Percentiles rank a stretch among this genome's conserved stretches.
Conservation (phyloP, 495 filamentous ascomycete species). For the Neurospora sp. region DNA sequence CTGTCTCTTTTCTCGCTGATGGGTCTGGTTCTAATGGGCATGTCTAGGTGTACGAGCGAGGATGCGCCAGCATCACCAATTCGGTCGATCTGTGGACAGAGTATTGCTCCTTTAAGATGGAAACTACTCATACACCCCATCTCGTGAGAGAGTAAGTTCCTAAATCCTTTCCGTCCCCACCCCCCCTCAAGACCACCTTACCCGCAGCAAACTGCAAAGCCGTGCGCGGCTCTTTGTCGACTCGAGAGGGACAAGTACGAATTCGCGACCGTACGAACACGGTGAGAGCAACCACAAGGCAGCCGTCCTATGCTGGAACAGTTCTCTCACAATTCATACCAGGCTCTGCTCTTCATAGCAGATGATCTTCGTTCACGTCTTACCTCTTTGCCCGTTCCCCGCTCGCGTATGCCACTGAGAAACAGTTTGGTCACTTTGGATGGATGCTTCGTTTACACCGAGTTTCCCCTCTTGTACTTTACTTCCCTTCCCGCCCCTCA, state of each 20-base stretch:
- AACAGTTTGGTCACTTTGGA: conserved; percentile 38
- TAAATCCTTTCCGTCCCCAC: conserved; percentile 57
- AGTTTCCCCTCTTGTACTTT: conserved; percentile 48
- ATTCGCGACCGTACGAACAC: conserved; percentile 27
- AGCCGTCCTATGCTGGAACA: conserved; percentile 35
- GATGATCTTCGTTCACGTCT: conserved; percentile 31
- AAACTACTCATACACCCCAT: conserved; percentile 88
- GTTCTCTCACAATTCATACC: conserved; percentile 49
- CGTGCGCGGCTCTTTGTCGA: conserved; percentile 19
- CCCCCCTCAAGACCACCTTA: conserved; percentile 36
- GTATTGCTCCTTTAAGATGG: conserved; percentile 95
- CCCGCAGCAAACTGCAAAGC: conserved; percentile 26
- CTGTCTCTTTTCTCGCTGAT: background rate
- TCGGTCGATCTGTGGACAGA: conserved; percentile 96
- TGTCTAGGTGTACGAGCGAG: conserved; percentile 80
- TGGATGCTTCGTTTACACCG: conserved; percentile 41
- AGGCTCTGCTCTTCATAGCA: conserved; percentile 42
- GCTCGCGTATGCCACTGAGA: conserved; percentile 31
- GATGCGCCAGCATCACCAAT: conserved; percentile 82
- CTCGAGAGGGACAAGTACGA: conserved; percentile 7
- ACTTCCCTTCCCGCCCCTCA: conserved; percentile 37
- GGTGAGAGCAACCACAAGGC: conserved; percentile 45
- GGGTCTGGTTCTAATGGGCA: conserved; percentile 8
- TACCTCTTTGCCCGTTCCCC: conserved; percentile 32
- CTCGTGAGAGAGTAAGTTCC: conserved; percentile 99